Evolutionary conservation across 495 filamentous ascomycete genomes (phyloP).

Genomic region (Penicillium simplicissimum): DNA sequence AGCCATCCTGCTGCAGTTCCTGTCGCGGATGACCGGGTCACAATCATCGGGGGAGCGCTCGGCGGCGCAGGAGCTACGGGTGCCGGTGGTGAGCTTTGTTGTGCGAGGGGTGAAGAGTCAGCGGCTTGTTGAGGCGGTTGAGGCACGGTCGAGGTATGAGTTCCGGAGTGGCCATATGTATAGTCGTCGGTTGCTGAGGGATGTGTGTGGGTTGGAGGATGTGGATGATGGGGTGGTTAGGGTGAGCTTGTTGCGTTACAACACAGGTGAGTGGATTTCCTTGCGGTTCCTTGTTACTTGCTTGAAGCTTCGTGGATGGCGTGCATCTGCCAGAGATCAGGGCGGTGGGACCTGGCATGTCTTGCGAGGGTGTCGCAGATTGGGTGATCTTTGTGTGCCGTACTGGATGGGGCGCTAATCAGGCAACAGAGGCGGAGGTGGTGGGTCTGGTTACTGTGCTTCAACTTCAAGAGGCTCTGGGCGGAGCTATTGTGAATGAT

Average conservation of each 20-base stretch:
- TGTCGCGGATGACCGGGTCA: conserved; percentile 49
- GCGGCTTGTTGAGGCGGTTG: conserved; percentile 62
- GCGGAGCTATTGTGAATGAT: not conserved
- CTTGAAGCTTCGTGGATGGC: not conserved
- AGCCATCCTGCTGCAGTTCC: conserved; percentile 54
- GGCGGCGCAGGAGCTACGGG: conserved; percentile 45
- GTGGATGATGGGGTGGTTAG: conserved; percentile 63
- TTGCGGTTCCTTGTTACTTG: conserved; percentile 1
- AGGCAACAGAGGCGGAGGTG: conserved; percentile 55
- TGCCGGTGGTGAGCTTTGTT: conserved; percentile 67
- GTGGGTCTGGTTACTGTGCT: conserved; percentile 50
- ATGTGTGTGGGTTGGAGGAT: conserved; percentile 56
- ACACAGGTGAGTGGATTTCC: conserved; percentile 56
- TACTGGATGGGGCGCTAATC: conserved; percentile 14
- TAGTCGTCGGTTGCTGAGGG: conserved; percentile 57
- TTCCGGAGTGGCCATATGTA: conserved; percentile 72
- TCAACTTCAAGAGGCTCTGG: conserved; percentile 46
- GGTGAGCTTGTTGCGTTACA: conserved; percentile 75
- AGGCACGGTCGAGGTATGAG: conserved; percentile 54
- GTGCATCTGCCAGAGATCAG: not conserved
- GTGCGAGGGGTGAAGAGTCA: conserved; percentile 57
- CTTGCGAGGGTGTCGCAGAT: not conserved
- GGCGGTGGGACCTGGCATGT: not conserved
- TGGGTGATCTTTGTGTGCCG: not conserved
- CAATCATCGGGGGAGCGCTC: conserved; percentile 59